Evolutionary conservation across 169 alveolate genomes (phyloP).

Genomic region (Cryptosporidium baileyi): DNA sequence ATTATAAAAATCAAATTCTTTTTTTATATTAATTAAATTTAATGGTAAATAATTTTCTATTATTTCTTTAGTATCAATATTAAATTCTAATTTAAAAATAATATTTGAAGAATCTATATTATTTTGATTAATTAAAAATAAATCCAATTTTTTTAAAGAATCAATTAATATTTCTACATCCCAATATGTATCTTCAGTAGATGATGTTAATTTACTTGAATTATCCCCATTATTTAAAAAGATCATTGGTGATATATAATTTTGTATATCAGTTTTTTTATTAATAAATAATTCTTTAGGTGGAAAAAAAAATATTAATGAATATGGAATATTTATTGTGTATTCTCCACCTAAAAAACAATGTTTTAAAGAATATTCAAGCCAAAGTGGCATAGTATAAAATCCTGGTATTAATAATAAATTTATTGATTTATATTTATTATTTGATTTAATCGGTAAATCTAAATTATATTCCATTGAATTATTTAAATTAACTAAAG

Average conservation of each 20-base stretch:
- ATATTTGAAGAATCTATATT: background rate
- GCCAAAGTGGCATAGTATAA: slow-evolving; percentile 46
- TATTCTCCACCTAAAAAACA: slow-evolving; percentile 25
- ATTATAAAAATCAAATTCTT: slow-evolving; percentile 16
- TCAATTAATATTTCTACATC: background rate
- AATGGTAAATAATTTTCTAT: slow-evolving; percentile 3
- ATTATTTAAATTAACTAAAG: background rate
- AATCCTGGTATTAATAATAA: slow-evolving; percentile 33
- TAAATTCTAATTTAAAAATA: background rate
- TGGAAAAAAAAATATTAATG: slow-evolving; percentile 30
- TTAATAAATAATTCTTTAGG: background rate
- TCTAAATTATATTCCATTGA: background rate
- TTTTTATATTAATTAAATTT: background rate
- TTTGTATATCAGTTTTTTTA: background rate
- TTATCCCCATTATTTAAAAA: background rate
- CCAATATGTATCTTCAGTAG: background rate
- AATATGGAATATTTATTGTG: background rate
- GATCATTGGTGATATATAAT: background rate
- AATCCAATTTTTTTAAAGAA: background rate
- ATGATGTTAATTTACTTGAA: background rate
- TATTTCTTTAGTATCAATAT: background rate
- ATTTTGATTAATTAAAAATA: background rate
- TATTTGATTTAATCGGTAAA: slow-evolving; percentile 10
- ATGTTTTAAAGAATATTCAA: slow-evolving; percentile 5
- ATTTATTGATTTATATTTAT: background rate